Evolutionary conservation across 108 stramenopile species (phyloP), one percentile per base, ranked within the genome.

Genomic region (Nitzschia inconspicua): DNA sequence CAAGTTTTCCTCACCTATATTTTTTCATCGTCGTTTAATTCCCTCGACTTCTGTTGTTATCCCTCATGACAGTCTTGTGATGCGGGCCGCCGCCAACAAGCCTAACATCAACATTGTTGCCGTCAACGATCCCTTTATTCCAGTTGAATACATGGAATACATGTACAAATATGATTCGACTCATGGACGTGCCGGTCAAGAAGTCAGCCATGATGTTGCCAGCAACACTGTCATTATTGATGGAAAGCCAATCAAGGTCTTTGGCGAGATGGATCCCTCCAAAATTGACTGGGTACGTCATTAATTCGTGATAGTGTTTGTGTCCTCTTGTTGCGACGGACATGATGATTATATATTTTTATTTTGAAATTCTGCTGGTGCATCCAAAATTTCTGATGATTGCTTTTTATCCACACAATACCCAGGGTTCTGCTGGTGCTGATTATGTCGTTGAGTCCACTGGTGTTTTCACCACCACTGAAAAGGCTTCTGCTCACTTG

Each of bases 371-470:
- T n/a, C n/a, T n/a, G n/a, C n/a, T n/a, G n/a, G n/a, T n/a, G n/a
- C n/a, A n/a, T n/a, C n/a, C n/a, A n/a, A n/a, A n/a, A n/a, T n/a
- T n/a, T n/a, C n/a, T n/a, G n/a, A n/a, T n/a, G n/a, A n/a, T n/a
- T n/a, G n/a, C n/a, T n/a, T n/a, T n/a, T n/a, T n/a, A n/a, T n/a
- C n/a, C n/a, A n/a, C n/a, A n/a, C n/a, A n/a, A n/a, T n/a, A n/a
- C n/a, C n/a, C n/a, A n/a, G n/a, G 96, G 90, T 26, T 58, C 57
- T 44, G 83, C 89, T 32, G 98, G 94, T 27, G 95, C 86, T 56
- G 93, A 95, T 64, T 96, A 96, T 75, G 96, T 98, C 28, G 85
- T 96, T 25, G 98, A 98, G 77, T 95, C 95, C 36, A 96, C 98
- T 31, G 98, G 98, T 16, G 94, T 89, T 39, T 98, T 97, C 89